Conservation (phyloP, 2,329 filamentous ascomycete species). For the Nothophoma quercina region DNA sequence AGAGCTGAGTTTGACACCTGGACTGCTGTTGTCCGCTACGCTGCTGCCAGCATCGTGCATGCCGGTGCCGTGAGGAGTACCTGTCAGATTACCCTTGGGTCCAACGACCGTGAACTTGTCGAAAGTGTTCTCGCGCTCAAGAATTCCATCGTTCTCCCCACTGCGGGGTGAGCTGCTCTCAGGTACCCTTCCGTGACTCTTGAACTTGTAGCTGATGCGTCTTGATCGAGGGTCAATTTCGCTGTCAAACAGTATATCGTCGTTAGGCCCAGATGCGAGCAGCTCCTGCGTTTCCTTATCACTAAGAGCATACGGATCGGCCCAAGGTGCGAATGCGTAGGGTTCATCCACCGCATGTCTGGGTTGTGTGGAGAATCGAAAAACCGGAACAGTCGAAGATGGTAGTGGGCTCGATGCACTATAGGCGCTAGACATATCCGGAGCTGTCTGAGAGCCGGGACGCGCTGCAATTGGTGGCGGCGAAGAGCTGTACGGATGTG, state of each 20-base stretch:
- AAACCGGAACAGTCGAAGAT: slow-evolving; percentile 28
- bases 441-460: slow-evolving; percentile 15
- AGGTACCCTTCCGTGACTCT: not conserved
- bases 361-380: slow-evolving; percentile 14
- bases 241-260: slow-evolving; percentile 41
- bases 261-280: slow-evolving; percentile 47
- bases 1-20: slow-evolving; percentile 33
- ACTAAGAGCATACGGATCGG: slow-evolving; percentile 35
- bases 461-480: slow-evolving; percentile 30
- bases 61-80: slow-evolving; percentile 45
- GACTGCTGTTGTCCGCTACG: slow-evolving; percentile 48
- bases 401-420: slow-evolving; percentile 20
- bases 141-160: not conserved
- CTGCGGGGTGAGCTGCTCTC: slow-evolving; percentile 12
- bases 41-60: slow-evolving; percentile 51
- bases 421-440: slow-evolving; percentile 12
- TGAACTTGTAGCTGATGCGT: slow-evolving; percentile 3
- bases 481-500: slow-evolving; percentile 41
- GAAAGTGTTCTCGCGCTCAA: slow-evolving; percentile 45
- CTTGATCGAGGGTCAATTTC: slow-evolving; percentile 10
- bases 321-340: slow-evolving; percentile 28
- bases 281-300: slow-evolving; percentile 46
- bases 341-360: slow-evolving; percentile 18
- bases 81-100: slow-evolving; percentile 48
- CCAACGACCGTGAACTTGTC: slow-evolving; percentile 45